Conservation (phyloP, 2,329 filamentous ascomycete species). For the Cylindrodendrum hubeiense region DNA sequence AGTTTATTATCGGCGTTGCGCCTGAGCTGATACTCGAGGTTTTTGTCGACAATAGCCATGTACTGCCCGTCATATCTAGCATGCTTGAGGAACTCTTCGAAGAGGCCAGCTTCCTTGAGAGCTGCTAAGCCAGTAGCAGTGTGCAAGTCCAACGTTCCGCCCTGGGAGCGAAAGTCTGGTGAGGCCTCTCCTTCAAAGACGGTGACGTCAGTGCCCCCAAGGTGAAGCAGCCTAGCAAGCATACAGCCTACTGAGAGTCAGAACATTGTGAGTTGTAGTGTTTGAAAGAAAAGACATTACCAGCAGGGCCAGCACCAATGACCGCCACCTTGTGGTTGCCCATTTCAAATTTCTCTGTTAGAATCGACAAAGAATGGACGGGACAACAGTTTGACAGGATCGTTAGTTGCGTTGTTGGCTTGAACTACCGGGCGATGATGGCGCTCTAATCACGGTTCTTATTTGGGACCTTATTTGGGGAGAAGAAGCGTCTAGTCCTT, state of each 20-base stretch:
- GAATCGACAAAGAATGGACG: not conserved
- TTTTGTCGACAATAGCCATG: conserved; percentile 58
- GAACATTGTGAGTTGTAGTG: not conserved
- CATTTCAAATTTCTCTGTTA: conserved; percentile 25
- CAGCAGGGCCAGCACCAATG: conserved; percentile 46
- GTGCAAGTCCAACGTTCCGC: conserved; percentile 68
- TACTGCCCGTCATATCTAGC: conserved; percentile 66
- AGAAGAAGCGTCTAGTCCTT: not conserved
- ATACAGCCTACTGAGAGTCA: conserved; percentile 41
- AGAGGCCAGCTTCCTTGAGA: conserved; percentile 62
- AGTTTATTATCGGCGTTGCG: conserved; percentile 37
- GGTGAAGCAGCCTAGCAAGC: conserved; percentile 62
- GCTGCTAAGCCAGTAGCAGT: conserved; percentile 63
- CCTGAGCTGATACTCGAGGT: conserved; percentile 51
- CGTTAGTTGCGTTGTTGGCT: not conserved
- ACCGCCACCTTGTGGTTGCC: conserved; percentile 41
- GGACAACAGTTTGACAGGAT: not conserved
- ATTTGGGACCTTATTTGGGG: not conserved
- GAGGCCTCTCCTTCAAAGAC: conserved; percentile 64
- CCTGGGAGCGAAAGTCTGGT: conserved; percentile 60
- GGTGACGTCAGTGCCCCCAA: conserved; percentile 58
- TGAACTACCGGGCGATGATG: not conserved
- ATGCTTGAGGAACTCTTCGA: conserved; percentile 61
- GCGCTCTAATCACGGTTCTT: not conserved
- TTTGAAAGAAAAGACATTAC: conserved; percentile 26